phyloP scores from a whole-genome alignment of 768 basidiomycete species.

The Boletus insuetus region DNA sequence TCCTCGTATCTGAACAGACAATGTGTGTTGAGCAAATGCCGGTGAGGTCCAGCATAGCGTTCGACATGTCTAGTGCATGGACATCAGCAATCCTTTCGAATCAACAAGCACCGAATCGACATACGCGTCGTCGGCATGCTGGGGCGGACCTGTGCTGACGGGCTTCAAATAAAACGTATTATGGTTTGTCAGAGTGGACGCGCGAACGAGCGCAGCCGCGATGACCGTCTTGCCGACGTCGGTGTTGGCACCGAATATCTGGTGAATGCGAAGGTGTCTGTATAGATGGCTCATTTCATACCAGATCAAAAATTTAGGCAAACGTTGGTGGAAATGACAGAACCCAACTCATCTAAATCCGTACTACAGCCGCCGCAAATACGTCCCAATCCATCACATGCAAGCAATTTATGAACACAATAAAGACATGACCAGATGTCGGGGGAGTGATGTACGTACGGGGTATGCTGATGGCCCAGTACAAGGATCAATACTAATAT shows the following conservation, averaged over 20 bases:
- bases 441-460: conserved; percentile 12
- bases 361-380: conserved; percentile 17
- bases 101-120: conserved; percentile 15
- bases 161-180: conserved; percentile 80
- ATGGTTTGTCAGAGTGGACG: conserved; percentile 57
- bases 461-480: conserved; percentile 3
- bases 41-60: conserved; percentile 44
- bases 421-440: conserved; percentile 29
- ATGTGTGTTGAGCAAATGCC: conserved; percentile 48
- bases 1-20: conserved; percentile 85
- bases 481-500: conserved; percentile 24
- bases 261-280: conserved; percentile 81
- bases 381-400: background rate
- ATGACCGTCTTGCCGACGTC: conserved; percentile 94
- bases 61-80: conserved; percentile 57
- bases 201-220: conserved; percentile 78
- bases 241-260: conserved; percentile 94
- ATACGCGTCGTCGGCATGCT: conserved; percentile 85
- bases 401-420: conserved; percentile 14
- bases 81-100: background rate
- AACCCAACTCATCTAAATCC: conserved; percentile 5
- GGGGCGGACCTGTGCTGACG: conserved; percentile 79
- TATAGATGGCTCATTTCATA: conserved; percentile 75
- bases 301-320: background rate
- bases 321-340: no score